phyloP scores from a whole-genome alignment of 2,329 filamentous ascomycete species.

The Lasiodiplodia sp. region DNA sequence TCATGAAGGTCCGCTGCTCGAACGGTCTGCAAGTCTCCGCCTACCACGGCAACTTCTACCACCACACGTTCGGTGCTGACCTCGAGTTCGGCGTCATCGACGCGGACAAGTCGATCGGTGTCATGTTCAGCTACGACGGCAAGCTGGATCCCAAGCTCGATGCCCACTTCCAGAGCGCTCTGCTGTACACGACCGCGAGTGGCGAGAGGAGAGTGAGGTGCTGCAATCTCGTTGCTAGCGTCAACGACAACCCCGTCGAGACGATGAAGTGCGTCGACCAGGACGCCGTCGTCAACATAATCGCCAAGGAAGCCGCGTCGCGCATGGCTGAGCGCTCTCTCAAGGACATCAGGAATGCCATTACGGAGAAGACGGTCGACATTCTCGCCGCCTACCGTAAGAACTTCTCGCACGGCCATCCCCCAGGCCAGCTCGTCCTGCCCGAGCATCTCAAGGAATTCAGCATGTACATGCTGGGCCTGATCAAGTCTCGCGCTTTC shows the following conservation, averaged over 20 bases:
- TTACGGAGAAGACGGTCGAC: constrained; percentile 93
- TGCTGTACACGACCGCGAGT: constrained; percentile 90
- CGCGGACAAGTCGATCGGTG: constrained; percentile 89
- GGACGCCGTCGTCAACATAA: constrained; percentile 85
- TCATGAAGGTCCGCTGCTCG: constrained; percentile 98
- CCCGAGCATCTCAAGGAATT: constrained; percentile 97
- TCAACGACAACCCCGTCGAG: constrained; percentile 84
- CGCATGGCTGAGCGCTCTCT: constrained; percentile 78
- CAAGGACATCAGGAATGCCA: constrained; percentile 81
- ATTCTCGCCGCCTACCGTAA: constrained; percentile 92
- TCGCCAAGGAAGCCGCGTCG: constrained; percentile 93
- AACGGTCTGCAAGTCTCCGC: constrained; percentile 91
- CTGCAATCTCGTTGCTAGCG: constrained; percentile 90
- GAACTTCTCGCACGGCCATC: constrained; percentile 85
- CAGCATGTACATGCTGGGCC: constrained; percentile 90
- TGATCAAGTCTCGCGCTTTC: constrained; percentile 90
- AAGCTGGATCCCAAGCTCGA: constrained; percentile 97
- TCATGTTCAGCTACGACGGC: constrained; percentile 93
- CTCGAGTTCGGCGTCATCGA: constrained; percentile 93
- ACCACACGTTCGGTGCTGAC: constrained; percentile 93
- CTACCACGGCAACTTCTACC: constrained; percentile 97
- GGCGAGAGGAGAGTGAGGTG: constrained; percentile 92
- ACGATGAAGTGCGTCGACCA: constrained; percentile 93
- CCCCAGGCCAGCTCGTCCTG: constrained; percentile 90
- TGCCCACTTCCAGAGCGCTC: constrained; percentile 94